Evolutionary conservation across 2,329 filamentous ascomycete species (phyloP), one percentile per base, ranked within the genome.

Genomic region (Aspergillus sp.): DNA sequence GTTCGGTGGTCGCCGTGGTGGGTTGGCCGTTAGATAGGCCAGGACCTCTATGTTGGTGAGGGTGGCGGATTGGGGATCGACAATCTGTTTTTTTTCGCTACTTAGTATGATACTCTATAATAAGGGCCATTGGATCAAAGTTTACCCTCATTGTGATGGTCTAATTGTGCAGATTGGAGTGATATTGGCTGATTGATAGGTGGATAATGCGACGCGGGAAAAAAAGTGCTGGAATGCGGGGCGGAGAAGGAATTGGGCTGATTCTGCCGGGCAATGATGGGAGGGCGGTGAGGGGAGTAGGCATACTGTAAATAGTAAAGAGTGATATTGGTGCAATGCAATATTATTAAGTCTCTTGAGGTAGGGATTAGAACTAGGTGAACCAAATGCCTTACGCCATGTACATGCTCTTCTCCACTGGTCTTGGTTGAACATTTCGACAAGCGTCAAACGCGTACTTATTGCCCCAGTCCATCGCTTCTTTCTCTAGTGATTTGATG

Each of bases 11-110:
- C 73, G 71, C 62, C 77, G 75, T 39, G 78, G 77, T 23, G 78
- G 77, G 57, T 79, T 77, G 23, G 72, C 62, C 13, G 73, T 74
- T 38, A 80, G 63, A 60, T 79, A 77, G 19, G 75, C 71, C 39
- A 79, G 70, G 50, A 81, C 78, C 71, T 81, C 78, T 25, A 77
- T 69, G 63, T 79, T 80, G 53, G 77, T 77, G 53, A 80, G 71
- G 27, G 75, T 71, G n/a, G 78, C 77, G 36, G 74, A 71, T 70
- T 80, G 78, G 49, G 78, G 76, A 64, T 80, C 77, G 58, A 80
- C 71, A 32, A 80, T 74, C 78, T 80, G 44, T 1, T 27, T 36
- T 36, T 39, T n/a, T 39, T n/a, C 0, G 30, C 48, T 42, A 21
- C 17, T 41, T 58, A 49, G 41, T 42, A 27, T 36, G 11, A 4